Conservation (phyloP, 371 early-diverging fungal species). For the Batkoa obscura region DNA sequence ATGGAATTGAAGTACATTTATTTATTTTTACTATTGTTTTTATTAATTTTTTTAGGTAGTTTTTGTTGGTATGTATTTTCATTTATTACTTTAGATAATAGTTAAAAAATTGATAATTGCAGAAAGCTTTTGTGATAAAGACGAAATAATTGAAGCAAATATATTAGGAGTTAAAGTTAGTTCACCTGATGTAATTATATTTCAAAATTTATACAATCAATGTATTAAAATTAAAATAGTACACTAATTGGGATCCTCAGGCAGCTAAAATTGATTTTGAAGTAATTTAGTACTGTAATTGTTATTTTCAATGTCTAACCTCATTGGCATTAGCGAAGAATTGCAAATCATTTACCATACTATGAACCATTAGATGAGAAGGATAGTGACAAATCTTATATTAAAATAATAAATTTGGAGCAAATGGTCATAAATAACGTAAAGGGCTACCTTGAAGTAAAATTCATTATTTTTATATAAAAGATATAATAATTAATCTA, state of each 20-base stretch:
- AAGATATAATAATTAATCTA: constrained; percentile 38
- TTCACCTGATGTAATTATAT: constrained; percentile 57
- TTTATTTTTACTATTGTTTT: not conserved
- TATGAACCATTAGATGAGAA: constrained; percentile 53
- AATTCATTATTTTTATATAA: constrained; percentile 46
- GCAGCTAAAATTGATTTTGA: constrained; percentile 71
- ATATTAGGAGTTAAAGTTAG: constrained; percentile 75
- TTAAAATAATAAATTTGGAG: constrained; percentile 84
- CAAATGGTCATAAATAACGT: constrained; percentile 70
- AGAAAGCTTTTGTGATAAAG: constrained; percentile 77
- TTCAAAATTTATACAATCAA: not conserved
- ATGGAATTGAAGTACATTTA: constrained; percentile 39
- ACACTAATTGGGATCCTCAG: constrained; percentile 60
- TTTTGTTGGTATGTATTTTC: constrained; percentile 22
- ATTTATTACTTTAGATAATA: constrained; percentile 14
- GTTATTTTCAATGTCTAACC: constrained; percentile 38
- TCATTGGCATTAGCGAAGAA: constrained; percentile 28
- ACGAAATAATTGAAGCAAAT: constrained; percentile 45
- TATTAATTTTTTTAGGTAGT: constrained; percentile 14
- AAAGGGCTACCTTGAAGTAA: constrained; percentile 54
- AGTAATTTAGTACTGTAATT: constrained; percentile 42
- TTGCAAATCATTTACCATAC: constrained; percentile 50
- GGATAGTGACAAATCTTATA: constrained; percentile 37
- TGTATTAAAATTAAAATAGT: constrained; percentile 14
- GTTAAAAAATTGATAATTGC: constrained; percentile 18